Base-by-base conservation (phyloP, 106 monocot species). In the Dioscorea alata region DNA sequence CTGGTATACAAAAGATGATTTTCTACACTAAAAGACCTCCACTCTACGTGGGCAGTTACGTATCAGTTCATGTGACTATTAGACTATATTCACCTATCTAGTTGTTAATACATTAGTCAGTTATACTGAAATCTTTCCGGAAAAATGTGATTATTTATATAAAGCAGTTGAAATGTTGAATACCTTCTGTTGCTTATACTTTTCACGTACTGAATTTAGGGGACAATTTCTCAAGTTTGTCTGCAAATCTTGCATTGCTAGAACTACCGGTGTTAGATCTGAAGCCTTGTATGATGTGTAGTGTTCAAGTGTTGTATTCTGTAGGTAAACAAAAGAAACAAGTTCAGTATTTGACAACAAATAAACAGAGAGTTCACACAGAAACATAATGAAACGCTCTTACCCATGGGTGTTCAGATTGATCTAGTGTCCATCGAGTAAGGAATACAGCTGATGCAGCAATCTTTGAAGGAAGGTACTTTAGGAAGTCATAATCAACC, bases 371-470 rank as follows among this genome's bases (percentile, higher is more conserved):
- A 8, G 6, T 42, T 10, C 42, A 42, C 42, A 42, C 42, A 42
- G 42, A 8, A 5, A 42, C 42, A 42, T 28, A 28, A 28, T 28
- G 28, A 28, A 28, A 28, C n/a, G 0, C n/a, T 67, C 77, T 20
- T 10, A 94, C 94, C 94, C 94, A 95, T 35, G 91, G 94, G 32
- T 79, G 74, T 49, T 71, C 53, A 65, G 91, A 88, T 59, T 88
- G 91, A 48, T 94, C 81, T 23, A 94, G 25, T 17, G 94, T 94
- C 90, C 90, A 91, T 80, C 73, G 79, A 18, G 90, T 90, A 70
- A 95, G 91, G 53, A 95, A 91, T 10, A 94, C 79, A 16, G 94
- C 83, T 68, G 94, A 82, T 52, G 94, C 81, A 76, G 94, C 90
- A 14, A 88, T 73, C 1, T 70, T 64, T 33, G 94, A 94, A 61